Percentiles rank a stretch among this genome's conserved stretches.
Evolutionary conservation across 805 yeast species (phyloP).

Genomic region (Starmerella roubikii): DNA sequence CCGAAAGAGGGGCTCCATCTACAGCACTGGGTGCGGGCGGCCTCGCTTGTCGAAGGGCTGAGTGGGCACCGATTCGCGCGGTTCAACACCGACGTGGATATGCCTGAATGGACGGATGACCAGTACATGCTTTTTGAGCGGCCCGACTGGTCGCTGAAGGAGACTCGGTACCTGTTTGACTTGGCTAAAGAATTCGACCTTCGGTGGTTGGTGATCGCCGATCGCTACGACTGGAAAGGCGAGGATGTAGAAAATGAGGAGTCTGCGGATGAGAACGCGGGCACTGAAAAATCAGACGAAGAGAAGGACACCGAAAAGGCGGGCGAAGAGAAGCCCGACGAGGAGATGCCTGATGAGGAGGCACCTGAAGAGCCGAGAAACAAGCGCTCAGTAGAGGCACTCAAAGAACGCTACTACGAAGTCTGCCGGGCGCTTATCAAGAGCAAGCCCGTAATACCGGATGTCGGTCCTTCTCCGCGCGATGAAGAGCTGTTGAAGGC

Average conservation of each 20-base stretch:
- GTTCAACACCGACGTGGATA: conserved; percentile 51
- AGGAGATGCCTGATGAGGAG: not conserved
- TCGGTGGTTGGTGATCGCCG: conserved; percentile 56
- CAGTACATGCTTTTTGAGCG: conserved; percentile 41
- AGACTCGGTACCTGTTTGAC: conserved; percentile 66
- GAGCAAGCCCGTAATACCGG: conserved; percentile 21
- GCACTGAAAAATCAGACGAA: not conserved
- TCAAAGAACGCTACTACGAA: conserved; percentile 67
- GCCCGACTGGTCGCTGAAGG: conserved; percentile 56
- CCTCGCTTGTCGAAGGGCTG: conserved; percentile 12
- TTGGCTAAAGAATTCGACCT: conserved; percentile 41
- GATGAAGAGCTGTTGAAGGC: conserved; percentile 47
- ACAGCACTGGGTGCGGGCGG: conserved; percentile 66
- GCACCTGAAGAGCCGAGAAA: not conserved
- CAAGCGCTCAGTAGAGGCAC: conserved; percentile 52
- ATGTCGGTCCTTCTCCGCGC: conserved; percentile 29
- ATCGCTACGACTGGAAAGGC: conserved; percentile 32
- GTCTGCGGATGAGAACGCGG: not conserved
- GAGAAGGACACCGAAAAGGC: not conserved
- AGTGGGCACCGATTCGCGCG: conserved; percentile 58
- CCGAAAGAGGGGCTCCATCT: conserved; percentile 38
- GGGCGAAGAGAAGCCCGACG: not conserved
- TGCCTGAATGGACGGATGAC: conserved; percentile 54
- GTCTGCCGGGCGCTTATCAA: conserved; percentile 45
- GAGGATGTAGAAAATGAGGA: not conserved